Conservation (phyloP, 148 eudicot genomes). For the Chenopodium album region DNA sequence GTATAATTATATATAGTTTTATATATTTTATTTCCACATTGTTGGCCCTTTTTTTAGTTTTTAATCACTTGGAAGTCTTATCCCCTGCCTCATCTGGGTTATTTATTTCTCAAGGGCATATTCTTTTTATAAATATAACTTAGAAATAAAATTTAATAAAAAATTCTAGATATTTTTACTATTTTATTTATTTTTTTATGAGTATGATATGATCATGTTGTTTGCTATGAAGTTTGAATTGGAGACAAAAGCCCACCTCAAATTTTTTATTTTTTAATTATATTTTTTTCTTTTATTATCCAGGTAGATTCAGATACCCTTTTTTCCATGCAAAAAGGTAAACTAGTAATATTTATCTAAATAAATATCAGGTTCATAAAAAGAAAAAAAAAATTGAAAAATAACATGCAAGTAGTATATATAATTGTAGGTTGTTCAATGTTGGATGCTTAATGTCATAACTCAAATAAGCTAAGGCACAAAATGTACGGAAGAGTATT, state of each 20-base stretch:
- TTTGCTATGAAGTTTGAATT: background rate
- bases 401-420: too few species aligned
- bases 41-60: background rate
- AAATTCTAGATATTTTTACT: background rate
- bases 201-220: background rate
- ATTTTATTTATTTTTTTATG: background rate
- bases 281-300: background rate
- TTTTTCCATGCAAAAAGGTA: conserved; percentile 11
- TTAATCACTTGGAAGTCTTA: conserved; percentile 14
- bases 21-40: background rate
- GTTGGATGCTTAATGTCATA: background rate
- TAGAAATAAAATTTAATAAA: background rate
- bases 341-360: background rate
- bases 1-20: background rate
- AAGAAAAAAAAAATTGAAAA: too few species aligned
- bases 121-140: background rate
- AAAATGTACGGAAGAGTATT: too few species aligned
- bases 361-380: too few species aligned
- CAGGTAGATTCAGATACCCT: background rate
- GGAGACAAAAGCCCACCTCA: conserved; percentile 8
- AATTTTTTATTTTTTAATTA: background rate
- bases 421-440: background rate
- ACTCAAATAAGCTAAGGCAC: background rate
- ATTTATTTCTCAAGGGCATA: conserved; percentile 11
- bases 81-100: conserved; percentile 19